Conservation (phyloP, 371 early-diverging fungal species). For the Dichotomocladium elegans region DNA sequence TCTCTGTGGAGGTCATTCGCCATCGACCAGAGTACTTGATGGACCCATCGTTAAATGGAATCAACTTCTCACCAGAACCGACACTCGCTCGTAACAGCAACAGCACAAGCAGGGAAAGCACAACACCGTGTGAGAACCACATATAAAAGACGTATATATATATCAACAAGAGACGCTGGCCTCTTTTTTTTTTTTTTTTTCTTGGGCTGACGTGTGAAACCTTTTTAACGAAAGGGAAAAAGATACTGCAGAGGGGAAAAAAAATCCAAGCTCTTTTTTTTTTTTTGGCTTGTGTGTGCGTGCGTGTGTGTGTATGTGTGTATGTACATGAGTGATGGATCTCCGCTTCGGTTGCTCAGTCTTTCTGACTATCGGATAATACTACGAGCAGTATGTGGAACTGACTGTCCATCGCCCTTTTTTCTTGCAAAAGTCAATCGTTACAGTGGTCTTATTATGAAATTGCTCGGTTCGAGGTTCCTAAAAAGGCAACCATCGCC, state of each 20-base stretch:
- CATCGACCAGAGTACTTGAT: conserved; percentile 43
- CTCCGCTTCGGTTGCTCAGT: too few species aligned
- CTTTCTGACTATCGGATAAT: too few species aligned
- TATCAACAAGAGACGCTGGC: not conserved
- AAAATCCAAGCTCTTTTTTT: not conserved
- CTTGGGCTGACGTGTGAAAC: not conserved
- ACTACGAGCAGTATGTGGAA: too few species aligned
- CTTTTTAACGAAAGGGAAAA: not conserved
- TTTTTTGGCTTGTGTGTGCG: not conserved
- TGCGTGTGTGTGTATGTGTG: not conserved
- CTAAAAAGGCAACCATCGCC: too few species aligned
- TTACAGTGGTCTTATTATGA: too few species aligned
- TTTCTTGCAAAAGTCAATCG: too few species aligned
- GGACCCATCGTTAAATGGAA: conserved; percentile 24
- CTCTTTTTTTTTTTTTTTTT: not conserved
- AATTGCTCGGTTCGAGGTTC: too few species aligned
- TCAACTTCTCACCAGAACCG: conserved; percentile 1
- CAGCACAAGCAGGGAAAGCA: not conserved
- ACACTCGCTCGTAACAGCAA: not conserved
- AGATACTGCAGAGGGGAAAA: not conserved
- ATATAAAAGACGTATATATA: not conserved
- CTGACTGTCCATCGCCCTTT: too few species aligned
- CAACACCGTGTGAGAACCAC: not conserved
- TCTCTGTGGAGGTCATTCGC: conserved; percentile 19
- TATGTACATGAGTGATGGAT: not conserved